These are phyloP conservation scores for Botrytis deweyae DNA, from an alignment of 2,329 filamentous ascomycete species.

Conservation along the genomic window DNA sequence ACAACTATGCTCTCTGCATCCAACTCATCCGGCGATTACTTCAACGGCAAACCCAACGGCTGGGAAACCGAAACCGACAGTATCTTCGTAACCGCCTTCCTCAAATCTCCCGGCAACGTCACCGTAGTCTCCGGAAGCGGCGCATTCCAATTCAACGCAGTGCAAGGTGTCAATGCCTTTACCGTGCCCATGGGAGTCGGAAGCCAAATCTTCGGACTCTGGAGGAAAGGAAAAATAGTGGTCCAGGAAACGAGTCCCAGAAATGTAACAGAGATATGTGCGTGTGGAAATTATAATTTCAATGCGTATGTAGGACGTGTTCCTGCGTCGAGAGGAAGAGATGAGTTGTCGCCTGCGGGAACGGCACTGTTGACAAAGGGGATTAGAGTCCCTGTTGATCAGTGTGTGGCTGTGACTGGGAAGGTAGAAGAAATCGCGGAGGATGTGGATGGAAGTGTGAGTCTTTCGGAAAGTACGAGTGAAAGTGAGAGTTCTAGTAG, in stretches of 20 bases:
- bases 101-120: background rate
- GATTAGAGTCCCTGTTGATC: background rate
- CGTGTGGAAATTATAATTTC: constrained; percentile 20
- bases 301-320: constrained; percentile 21
- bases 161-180: background rate
- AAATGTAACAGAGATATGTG: background rate
- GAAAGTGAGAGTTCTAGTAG: background rate
- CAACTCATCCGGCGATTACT: constrained; percentile 6
- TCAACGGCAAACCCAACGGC: constrained; percentile 14
- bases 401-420: constrained; percentile 4
- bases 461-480: background rate
- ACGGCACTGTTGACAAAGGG: background rate
- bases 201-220: constrained; percentile 1
- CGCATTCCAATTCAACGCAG: background rate
- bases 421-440: background rate
- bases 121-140: background rate
- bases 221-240: background rate
- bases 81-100: constrained; percentile 8
- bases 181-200: background rate
- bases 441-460: background rate
- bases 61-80: constrained; percentile 17
- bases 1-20: constrained; percentile 16
- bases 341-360: background rate
- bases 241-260: background rate
- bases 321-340: background rate